phyloP scores from a whole-genome alignment of 495 filamentous ascomycete genomes.

The Trichoderma gamsii region DNA sequence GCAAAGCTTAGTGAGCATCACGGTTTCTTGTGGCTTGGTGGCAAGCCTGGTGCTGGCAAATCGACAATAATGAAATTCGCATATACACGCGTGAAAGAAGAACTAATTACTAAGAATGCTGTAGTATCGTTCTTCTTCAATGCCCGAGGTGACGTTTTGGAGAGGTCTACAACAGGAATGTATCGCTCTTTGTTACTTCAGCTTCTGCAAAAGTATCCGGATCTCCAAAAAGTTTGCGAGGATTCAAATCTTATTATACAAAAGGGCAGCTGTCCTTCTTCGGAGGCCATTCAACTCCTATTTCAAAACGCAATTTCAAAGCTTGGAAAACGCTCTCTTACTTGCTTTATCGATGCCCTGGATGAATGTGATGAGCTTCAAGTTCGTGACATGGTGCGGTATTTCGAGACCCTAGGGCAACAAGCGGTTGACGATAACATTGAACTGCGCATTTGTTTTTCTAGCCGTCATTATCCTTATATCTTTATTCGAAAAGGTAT shows the following conservation, averaged over 20 bases:
- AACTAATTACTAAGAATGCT: no score
- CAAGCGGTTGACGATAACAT: no score
- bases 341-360: no score
- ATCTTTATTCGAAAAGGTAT: no score
- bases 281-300: constrained; percentile 22
- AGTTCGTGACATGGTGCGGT: no score
- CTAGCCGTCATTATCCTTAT: no score
- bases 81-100: constrained; percentile 24
- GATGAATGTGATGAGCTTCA: no score
- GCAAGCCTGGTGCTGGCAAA: constrained; percentile 28
- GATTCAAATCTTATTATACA: constrained; percentile 14
- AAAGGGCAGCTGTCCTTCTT: not conserved
- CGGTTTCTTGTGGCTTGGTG: constrained; percentile 49
- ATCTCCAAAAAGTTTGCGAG: constrained; percentile 25
- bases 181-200: constrained; percentile 47
- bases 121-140: constrained; percentile 32
- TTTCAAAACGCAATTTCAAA: constrained; percentile 37
- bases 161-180: constrained; percentile 48
- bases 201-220: constrained; percentile 24
- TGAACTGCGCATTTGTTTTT: no score
- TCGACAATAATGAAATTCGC: constrained; percentile 29
- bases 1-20: constrained; percentile 31
- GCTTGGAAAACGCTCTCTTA: constrained; percentile 25
- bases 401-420: no score
- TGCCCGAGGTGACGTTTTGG: constrained; percentile 35